Conservation (phyloP, 106 monocot genomes). For the Dendrobium nobile region DNA sequence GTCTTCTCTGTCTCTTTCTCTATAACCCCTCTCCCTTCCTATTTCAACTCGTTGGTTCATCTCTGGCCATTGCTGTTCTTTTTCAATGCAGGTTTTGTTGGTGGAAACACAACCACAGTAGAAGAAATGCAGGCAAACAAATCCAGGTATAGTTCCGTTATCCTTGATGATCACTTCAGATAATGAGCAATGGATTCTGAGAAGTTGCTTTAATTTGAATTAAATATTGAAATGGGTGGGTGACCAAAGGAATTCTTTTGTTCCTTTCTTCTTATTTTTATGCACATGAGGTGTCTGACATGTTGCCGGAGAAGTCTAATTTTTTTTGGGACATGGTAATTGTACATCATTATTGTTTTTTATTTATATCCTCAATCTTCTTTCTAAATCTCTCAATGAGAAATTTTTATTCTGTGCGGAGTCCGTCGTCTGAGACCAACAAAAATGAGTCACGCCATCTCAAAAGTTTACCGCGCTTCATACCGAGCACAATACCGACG, state of each 20-base stretch:
- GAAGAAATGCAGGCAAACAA: slow-evolving; percentile 3
- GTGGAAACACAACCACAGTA: neutral
- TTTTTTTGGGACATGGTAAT: neutral
- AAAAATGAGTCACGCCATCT: no score
- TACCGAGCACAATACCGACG: no score
- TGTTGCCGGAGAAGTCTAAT: neutral
- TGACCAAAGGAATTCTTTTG: neutral
- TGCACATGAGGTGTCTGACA: neutral
- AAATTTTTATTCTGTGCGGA: no score
- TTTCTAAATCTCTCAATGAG: no score
- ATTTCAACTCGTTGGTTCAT: neutral
- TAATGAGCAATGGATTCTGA: neutral
- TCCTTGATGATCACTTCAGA: neutral
- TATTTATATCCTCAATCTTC: no score
- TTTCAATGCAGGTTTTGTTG: neutral
- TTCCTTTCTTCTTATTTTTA: neutral
- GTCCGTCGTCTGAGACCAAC: no score
- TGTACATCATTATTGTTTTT: no score
- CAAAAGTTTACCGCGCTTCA: no score
- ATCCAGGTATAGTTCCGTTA: neutral
- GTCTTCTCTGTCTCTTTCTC: neutral
- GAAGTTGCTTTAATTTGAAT: neutral
- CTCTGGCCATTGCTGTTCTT: neutral
- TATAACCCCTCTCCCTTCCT: neutral
- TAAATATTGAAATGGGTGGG: neutral